Evolutionary conservation across 2,329 filamentous ascomycete species (phyloP).

Genomic region (Calonectria pseudoturangicola): DNA sequence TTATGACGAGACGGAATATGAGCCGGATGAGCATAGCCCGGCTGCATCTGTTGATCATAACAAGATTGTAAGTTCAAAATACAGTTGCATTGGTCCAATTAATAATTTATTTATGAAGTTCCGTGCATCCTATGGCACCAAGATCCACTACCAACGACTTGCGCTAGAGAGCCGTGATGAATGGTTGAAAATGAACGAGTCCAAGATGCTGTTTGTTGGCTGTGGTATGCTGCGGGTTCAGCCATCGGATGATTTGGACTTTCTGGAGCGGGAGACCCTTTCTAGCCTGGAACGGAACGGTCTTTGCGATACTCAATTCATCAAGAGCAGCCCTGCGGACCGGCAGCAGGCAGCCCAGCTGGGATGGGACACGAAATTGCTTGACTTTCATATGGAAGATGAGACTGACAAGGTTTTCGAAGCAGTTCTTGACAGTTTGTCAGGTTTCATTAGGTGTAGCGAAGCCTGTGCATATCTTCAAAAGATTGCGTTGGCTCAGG

Average conservation of each 20-base stretch:
- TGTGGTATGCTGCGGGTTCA: constrained; percentile 12
- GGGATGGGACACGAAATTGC: constrained; percentile 4
- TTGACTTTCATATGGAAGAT: not conserved
- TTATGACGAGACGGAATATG: constrained; percentile 5
- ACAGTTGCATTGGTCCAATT: not conserved
- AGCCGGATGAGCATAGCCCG: not conserved
- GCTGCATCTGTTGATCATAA: constrained; percentile 15
- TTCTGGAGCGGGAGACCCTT: constrained; percentile 4
- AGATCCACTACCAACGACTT: constrained; percentile 10
- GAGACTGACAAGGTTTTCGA: not conserved
- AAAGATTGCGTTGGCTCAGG: not conserved
- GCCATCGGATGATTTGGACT: not conserved
- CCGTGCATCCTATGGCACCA: constrained; percentile 1
- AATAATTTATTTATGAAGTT: not conserved
- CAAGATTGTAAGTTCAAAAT: constrained; percentile 1
- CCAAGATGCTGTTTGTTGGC: not conserved
- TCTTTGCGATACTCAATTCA: not conserved
- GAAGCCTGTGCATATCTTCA: not conserved
- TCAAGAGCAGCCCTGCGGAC: not conserved
- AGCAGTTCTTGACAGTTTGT: not conserved
- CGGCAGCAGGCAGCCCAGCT: not conserved
- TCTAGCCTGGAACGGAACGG: constrained; percentile 6
- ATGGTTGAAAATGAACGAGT: not conserved
- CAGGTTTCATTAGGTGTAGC: not conserved
- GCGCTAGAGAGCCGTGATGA: constrained; percentile 5